Evolutionary conservation across 2,329 filamentous ascomycete genomes (phyloP).

Genomic region (Pseudovirgaria hyperparasitica): DNA sequence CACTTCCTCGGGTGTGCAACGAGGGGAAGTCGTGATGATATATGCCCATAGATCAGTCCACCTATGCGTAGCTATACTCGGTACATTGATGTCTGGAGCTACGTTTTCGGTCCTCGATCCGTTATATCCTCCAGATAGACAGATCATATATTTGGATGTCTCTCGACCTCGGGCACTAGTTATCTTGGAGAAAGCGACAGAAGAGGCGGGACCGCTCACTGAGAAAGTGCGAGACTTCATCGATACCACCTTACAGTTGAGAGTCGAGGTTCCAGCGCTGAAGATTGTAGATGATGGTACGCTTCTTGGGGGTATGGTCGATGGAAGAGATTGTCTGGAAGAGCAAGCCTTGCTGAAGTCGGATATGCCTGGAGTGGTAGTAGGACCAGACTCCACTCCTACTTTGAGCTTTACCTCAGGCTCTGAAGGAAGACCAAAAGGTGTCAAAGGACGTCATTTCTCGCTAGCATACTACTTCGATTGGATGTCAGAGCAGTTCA

Average conservation of each 20-base stretch:
- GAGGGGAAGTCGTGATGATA: slow-evolving; percentile 87
- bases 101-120: slow-evolving; percentile 63
- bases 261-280: slow-evolving; percentile 62
- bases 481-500: slow-evolving; percentile 84
- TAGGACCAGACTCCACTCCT: slow-evolving; percentile 75
- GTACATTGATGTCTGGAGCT: slow-evolving; percentile 45
- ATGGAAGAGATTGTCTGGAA: slow-evolving; percentile 56
- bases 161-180: slow-evolving; percentile 61
- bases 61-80: slow-evolving; percentile 69
- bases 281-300: slow-evolving; percentile 57
- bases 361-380: slow-evolving; percentile 54
- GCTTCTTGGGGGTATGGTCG: slow-evolving; percentile 53
- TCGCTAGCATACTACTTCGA: slow-evolving; percentile 75
- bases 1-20: slow-evolving; percentile 55
- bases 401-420: slow-evolving; percentile 55
- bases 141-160: slow-evolving; percentile 74
- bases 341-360: slow-evolving; percentile 38
- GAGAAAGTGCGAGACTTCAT: slow-evolving; percentile 55
- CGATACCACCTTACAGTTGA: slow-evolving; percentile 56
- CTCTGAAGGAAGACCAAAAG: slow-evolving; percentile 69
- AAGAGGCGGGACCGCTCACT: slow-evolving; percentile 52
- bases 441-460: slow-evolving; percentile 78
- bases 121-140: slow-evolving; percentile 64
- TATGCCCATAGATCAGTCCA: slow-evolving; percentile 76
- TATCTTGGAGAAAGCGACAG: slow-evolving; percentile 57